Evolutionary conservation across 768 basidiomycete species (phyloP), one percentile per base, ranked within the genome.

Genomic region (Tricholoma matsutake): DNA sequence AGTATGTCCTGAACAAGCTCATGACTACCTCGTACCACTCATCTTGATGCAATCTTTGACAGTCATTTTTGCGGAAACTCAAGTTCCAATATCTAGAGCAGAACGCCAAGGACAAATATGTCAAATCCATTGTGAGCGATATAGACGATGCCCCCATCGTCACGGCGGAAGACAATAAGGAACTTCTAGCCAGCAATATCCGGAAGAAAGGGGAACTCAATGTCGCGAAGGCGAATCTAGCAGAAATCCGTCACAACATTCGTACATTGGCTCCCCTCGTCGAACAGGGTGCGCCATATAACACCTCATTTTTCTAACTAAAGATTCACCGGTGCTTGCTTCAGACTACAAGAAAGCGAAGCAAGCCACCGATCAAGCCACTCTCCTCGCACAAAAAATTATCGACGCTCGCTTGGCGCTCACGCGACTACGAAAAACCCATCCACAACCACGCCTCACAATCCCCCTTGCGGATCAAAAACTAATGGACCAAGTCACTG

Each of bases 31-130:
- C 13, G 51, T 53, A n/a, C 31, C 14, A 53, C 29, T 39, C 37
- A 35, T 6, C 14, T 35, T 4, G 13, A 25, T 29, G 10, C 28
- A 29, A 9, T 56, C 18, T 14, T 62, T 39, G 8, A 32, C 56
- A 91, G 91, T 78, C 86, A 6, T 91, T 86, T 65, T 77, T 94
- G 18, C 81, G 88, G 22, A 91, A 91, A 67, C 83, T 95, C 28
- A 96, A 96, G 73, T 94, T 92, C 68, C 89, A 91, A 64, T 94
- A 93, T 69, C 76, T 94, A 16, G 92, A 96, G 68, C 91, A 94
- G 71, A 91, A 94, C 65, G 91, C 94, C 3, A 96, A 96, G 69
- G 86, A 92, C 67, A 87, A 89, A 73, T 96, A 95, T 68, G 81
- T 94, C 66, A 89, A 89, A 71, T 87, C 86, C 0, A 94, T 96